These are phyloP conservation scores for Gigaspora rosea DNA, from an alignment of 192 early-diverging fungal species.

Conservation along the genomic window DNA sequence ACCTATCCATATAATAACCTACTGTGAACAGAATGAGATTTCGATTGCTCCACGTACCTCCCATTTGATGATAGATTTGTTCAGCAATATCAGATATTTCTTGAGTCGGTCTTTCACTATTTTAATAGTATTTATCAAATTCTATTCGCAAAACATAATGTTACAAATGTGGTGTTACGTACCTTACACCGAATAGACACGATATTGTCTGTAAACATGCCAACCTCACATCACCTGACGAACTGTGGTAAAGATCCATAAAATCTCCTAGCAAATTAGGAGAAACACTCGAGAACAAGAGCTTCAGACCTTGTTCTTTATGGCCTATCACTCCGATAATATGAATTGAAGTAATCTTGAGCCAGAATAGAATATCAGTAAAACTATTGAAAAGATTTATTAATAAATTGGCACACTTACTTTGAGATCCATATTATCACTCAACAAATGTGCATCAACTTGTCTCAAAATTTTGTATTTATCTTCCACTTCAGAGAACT, in stretches of 20 bases:
- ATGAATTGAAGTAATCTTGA: constrained; percentile 35
- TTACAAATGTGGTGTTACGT: neutral
- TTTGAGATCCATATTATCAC: constrained; percentile 31
- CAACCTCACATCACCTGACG: constrained; percentile 36
- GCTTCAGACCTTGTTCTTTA: constrained; percentile 23
- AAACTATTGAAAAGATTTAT: too few relatives aligned
- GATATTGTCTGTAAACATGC: constrained; percentile 38
- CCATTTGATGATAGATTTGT: constrained; percentile 18
- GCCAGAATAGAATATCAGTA: too few relatives aligned
- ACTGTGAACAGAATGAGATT: neutral
- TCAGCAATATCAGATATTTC: constrained; percentile 1
- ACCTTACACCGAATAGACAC: constrained; percentile 40
- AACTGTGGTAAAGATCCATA: constrained; percentile 16
- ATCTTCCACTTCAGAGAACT: constrained; percentile 25
- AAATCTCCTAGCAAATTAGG: constrained; percentile 26
- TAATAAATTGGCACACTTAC: constrained; percentile 15
- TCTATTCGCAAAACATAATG: neutral
- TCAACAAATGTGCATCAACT: constrained; percentile 26
- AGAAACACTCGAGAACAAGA: constrained; percentile 16
- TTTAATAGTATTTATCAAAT: neutral
- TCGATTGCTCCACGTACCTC: neutral
- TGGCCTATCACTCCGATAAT: constrained; percentile 40
- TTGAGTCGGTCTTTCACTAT: neutral
- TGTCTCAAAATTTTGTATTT: constrained; percentile 32
- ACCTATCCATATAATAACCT: too few relatives aligned